Percentiles rank a stretch among this genome's conserved stretches.
phyloP scores from a whole-genome alignment of 305 asterid species.

The Coffea humblotiana region DNA sequence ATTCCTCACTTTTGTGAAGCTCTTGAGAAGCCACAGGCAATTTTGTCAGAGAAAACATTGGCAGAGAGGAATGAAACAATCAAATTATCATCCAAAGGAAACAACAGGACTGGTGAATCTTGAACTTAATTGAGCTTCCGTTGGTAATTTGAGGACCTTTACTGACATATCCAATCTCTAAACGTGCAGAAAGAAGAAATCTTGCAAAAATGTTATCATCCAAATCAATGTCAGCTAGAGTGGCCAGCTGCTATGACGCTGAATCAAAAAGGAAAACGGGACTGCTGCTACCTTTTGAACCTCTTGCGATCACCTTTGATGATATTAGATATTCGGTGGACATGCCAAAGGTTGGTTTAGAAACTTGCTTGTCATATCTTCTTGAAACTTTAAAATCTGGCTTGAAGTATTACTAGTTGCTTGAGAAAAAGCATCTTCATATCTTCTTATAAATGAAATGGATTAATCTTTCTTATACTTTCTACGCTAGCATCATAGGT shows the following conservation, averaged over 20 bases:
- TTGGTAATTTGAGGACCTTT: too few relatives aligned
- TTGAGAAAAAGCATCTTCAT: neutral
- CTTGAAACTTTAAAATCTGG: neutral
- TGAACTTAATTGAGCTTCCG: neutral
- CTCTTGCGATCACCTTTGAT: slow-evolving; percentile 79
- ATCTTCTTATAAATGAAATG: neutral
- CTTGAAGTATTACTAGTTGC: neutral
- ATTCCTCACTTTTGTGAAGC: slow-evolving; percentile 49
- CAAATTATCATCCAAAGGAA: slow-evolving; percentile 37
- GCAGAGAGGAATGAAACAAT: slow-evolving; percentile 39
- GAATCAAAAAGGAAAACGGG: slow-evolving; percentile 61
- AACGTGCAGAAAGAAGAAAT: slow-evolving; percentile 30
- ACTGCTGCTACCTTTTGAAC: slow-evolving; percentile 86
- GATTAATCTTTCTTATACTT: neutral
- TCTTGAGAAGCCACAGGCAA: slow-evolving; percentile 64
- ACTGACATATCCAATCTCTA: neutral
- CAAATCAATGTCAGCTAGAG: slow-evolving; percentile 51
- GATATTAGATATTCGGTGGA: slow-evolving; percentile 81
- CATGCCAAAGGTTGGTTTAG: slow-evolving; percentile 69
- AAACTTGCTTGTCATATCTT: neutral
- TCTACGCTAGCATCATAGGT: neutral
- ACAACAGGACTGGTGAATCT: slow-evolving; percentile 35
- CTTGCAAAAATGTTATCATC: slow-evolving; percentile 46
- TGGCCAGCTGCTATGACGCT: slow-evolving; percentile 40
- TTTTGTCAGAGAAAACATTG: slow-evolving; percentile 51